Evolutionary conservation across 805 yeast genomes (phyloP).

Genomic region (Kluyveromyces aestuarii): DNA sequence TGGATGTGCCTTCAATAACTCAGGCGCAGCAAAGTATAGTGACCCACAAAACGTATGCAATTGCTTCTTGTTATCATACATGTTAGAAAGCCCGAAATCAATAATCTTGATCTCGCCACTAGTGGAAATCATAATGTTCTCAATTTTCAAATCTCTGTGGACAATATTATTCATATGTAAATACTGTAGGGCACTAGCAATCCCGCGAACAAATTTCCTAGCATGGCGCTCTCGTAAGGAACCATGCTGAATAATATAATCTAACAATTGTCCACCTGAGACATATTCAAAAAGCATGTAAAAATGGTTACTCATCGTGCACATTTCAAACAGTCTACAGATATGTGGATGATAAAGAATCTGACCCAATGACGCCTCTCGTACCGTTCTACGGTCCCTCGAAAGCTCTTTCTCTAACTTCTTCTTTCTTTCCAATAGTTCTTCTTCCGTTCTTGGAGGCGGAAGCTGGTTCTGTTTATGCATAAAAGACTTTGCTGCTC

Average conservation of each 20-base stretch:
- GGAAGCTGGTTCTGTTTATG: conserved; percentile 63
- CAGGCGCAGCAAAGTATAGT: conserved; percentile 97
- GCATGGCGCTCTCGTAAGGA: conserved; percentile 90
- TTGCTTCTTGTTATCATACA: conserved; percentile 60
- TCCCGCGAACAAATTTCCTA: conserved; percentile 87
- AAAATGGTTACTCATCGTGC: conserved; percentile 93
- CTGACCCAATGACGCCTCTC: conserved; percentile 93
- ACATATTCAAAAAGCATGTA: conserved; percentile 96
- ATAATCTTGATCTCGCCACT: conserved; percentile 92
- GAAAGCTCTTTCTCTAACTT: conserved; percentile 77
- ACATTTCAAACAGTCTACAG: conserved; percentile 86
- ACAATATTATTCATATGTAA: conserved; percentile 92
- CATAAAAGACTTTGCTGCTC: conserved; percentile 73
- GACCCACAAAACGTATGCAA: conserved; percentile 96
- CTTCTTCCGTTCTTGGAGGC: conserved; percentile 52
- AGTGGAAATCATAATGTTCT: conserved; percentile 88
- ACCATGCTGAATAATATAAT: conserved; percentile 94
- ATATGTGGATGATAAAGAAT: conserved; percentile 86
- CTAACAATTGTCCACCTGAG: conserved; percentile 95
- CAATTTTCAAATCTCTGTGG: conserved; percentile 94
- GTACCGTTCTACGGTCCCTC: conserved; percentile 81
- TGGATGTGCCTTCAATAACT: conserved; percentile 82
- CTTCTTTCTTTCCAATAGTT: conserved; percentile 51
- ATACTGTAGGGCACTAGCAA: conserved; percentile 87
- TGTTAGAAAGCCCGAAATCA: conserved; percentile 90